Evolutionary conservation across 1,284 basidiomycete genomes (phyloP).

Genomic region (Cryptococcus sp.): DNA sequence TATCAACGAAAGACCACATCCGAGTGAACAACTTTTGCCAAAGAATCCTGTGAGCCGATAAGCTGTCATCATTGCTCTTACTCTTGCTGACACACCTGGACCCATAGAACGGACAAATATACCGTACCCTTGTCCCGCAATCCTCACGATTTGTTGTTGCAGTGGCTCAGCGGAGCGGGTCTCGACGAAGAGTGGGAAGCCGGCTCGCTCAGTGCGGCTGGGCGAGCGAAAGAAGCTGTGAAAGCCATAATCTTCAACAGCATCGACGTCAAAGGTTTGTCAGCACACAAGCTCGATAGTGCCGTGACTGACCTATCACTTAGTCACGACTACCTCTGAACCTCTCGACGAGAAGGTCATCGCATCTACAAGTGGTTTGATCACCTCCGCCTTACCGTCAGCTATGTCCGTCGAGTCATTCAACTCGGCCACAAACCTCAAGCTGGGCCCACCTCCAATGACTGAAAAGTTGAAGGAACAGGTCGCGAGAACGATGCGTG

Average conservation of each 20-base stretch:
- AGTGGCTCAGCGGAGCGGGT: constrained; percentile 89
- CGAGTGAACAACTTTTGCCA: constrained; percentile 79
- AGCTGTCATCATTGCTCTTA: neutral
- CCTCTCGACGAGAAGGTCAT: constrained; percentile 65
- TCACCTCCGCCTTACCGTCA: constrained; percentile 68
- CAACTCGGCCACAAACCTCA: constrained; percentile 73
- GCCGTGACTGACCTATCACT: neutral
- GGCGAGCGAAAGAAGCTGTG: constrained; percentile 68
- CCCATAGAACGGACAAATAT: constrained; percentile 73
- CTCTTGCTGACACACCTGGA: neutral
- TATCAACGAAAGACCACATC: constrained; percentile 82
- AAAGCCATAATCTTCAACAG: constrained; percentile 94
- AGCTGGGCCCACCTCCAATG: constrained; percentile 77
- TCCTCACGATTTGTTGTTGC: constrained; percentile 86
- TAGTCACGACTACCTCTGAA: constrained; percentile 61
- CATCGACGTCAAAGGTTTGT: constrained; percentile 81
- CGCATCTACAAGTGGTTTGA: constrained; percentile 67
- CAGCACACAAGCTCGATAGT: constrained; percentile 21
- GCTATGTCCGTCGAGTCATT: constrained; percentile 66
- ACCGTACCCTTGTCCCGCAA: constrained; percentile 87
- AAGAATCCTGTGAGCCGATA: constrained; percentile 64
- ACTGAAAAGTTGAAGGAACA: constrained; percentile 76
- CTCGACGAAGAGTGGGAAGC: constrained; percentile 76
- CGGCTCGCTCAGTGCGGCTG: constrained; percentile 67
- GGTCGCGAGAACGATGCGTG: constrained; percentile 64